Base-by-base conservation (phyloP, 352 stramenopile species). In the Globisporangium mamillatum region DNA sequence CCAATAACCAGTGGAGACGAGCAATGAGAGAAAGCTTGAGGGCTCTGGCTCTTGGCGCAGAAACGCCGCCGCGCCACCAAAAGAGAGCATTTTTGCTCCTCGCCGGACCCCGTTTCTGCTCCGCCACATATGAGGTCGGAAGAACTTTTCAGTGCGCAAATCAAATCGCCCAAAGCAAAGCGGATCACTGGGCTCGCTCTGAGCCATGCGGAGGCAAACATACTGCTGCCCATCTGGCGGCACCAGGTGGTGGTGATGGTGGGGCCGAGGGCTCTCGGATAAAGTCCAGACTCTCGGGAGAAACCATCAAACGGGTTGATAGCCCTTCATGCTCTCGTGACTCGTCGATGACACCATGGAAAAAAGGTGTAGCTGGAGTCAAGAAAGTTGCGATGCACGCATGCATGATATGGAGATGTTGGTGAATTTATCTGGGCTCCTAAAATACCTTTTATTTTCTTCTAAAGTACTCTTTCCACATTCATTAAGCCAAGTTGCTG, bases 41-140 rank as follows among this genome's bases (percentile, higher is more conserved):
- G 56, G 16, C 4, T 61, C 56, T 48, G 56, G 56, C 56, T 61
- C 52, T 57, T 57, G 24, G 25, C n/a, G 24, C 52, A 60, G 54
- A 60, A 34, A 60, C 12, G 16, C 27, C 27, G 8, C 12, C 22
- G 52, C 52, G 12, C 4, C 25, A 60, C 52, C 52, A 9, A n/a
- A 27, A n/a, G 9, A 32, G 24, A 12, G 52, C 8, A 32, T 8
- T 16, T 12, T n/a, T n/a, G 52, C 52, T 55, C 7, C n/a, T 16
- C 52, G 20, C 52, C 53, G 24, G 27, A 29, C 25, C 53, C 27
- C 54, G 27, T 60, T 41, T 60, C 27, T 60, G 25, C 54, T 48
- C 41, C 4, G 34, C 41, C 6, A 48, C 41, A n/a, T 14, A 48
- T 12, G 41, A 48, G 14, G 41, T 48, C 41, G 41, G 41, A 48